Base-by-base conservation (phyloP, 176 grass and related monocot species). In the Cocos nucifera region DNA sequence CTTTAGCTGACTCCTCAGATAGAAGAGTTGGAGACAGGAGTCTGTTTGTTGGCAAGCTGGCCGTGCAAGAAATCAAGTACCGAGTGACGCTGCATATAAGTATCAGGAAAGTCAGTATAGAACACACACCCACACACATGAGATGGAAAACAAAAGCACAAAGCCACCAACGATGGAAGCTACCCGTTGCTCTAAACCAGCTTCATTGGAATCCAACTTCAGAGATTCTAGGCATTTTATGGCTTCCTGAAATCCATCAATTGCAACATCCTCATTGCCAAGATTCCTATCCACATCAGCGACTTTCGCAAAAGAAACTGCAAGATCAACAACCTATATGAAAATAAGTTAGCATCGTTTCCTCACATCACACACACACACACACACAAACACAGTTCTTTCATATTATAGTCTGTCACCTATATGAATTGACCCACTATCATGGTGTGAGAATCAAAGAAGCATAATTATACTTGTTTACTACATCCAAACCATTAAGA, bases 251-350 rank as follows among this genome's bases (percentile, higher is more conserved):
- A 98, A 98, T 55, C 81, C 79, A 59, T 74, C 71, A 7, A 86
- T 61, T 54, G 87, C 87, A 0, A 53, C 44, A 15, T 77, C 72
- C 54, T 92, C 79, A 2, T 92, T 79, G 9, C 87, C 87, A 22
- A 92, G 84, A 82, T 97, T 97, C 78, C 81, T 85, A 57, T 98
- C 87, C 0, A 78, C 76, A 75, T 98, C 93, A 8, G 93, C 87
- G 32, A 98, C 87, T 98, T 92, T 92, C 24, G 87, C 93, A 63
- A 98, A 81, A 64, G 93, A 98, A 73, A 86, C 80, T 56, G 93
- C 93, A 26, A 98, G 58, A 83, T 92, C 93, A 58, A 98, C 76
- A 48, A 89, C 87, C 87, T 98, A 53, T 15, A 80, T 60, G 15
- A 17, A 71, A 77, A 48, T 16, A 15, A 70, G 12, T 22, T 25